A percentile compares a stretch with the other conserved stretches of the same genome.
Evolutionary conservation across 1,284 basidiomycete genomes (phyloP).

Genomic region (Microstroma glucosiphilum): DNA sequence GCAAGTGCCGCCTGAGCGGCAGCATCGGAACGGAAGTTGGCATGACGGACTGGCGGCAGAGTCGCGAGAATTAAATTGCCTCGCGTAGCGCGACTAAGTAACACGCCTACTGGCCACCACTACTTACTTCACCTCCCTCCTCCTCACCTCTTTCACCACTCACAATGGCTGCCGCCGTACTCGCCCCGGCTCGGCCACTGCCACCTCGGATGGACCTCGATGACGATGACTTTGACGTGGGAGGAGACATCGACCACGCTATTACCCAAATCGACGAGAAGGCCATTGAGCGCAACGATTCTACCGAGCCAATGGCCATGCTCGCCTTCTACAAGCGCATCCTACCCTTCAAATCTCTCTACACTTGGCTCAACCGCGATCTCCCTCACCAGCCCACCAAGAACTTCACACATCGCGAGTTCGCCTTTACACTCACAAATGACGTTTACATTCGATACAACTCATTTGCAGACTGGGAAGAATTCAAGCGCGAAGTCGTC

Average conservation of each 20-base stretch:
- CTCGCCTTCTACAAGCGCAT: conserved; percentile 81
- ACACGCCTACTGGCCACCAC: too few relatives aligned
- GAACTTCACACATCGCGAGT: conserved; percentile 66
- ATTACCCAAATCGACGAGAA: conserved; percentile 34
- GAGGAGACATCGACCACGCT: conserved; percentile 25
- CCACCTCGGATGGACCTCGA: conserved; percentile 37
- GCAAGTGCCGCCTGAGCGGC: too few relatives aligned
- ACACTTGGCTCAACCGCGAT: conserved; percentile 89
- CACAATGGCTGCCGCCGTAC: conserved; percentile 30
- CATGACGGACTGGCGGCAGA: too few relatives aligned
- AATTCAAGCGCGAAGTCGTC: conserved; percentile 74
- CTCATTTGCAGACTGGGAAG: conserved; percentile 75
- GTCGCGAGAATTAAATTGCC: too few relatives aligned
- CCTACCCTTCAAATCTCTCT: conserved; percentile 90
- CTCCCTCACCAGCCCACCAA: conserved; percentile 53
- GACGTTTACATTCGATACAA: conserved; percentile 91
- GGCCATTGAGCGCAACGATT: conserved; percentile 49
- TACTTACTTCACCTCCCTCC: too few relatives aligned
- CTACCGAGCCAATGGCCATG: conserved; percentile 65
- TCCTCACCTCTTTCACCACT: background rate
- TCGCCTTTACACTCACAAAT: conserved; percentile 87
- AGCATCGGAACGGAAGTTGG: too few relatives aligned
- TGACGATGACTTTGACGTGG: conserved; percentile 19
- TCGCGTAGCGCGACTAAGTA: too few relatives aligned
- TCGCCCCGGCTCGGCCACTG: conserved; percentile 29